Evolutionary conservation across 805 yeast species (phyloP).

Genomic region (Wickerhamomyces subpelliculosus): DNA sequence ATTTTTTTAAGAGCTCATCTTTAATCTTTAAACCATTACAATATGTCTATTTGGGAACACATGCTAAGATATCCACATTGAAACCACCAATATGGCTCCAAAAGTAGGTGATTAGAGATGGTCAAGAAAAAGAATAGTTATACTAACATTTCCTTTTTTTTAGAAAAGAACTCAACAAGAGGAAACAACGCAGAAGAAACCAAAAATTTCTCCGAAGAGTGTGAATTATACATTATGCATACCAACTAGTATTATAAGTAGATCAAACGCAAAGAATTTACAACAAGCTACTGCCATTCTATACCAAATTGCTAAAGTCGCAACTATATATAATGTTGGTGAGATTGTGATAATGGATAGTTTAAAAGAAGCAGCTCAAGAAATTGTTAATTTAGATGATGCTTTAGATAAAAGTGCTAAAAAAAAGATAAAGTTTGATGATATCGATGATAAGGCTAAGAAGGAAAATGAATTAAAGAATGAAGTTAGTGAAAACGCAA

Average conservation of each 20-base stretch:
- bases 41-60: no score
- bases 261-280: constrained; percentile 50
- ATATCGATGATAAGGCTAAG: constrained; percentile 15
- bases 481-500: constrained; percentile 29
- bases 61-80: background rate
- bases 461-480: constrained; percentile 8
- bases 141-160: background rate
- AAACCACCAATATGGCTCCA: constrained; percentile 3
- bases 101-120: background rate
- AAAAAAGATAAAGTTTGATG: constrained; percentile 28
- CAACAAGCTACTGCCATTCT: constrained; percentile 69
- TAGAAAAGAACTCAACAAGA: constrained; percentile 1
- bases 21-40: background rate
- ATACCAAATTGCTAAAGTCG: constrained; percentile 74
- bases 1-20: background rate
- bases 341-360: constrained; percentile 71
- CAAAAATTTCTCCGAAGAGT: background rate
- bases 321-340: constrained; percentile 59
- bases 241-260: constrained; percentile 58
- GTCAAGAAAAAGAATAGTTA: background rate
- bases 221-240: constrained; percentile 55
- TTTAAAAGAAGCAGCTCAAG: constrained; percentile 21
- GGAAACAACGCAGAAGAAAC: constrained; percentile 1
- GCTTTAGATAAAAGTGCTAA: constrained; percentile 15
- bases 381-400: constrained; percentile 14